Evolutionary conservation across 148 eudicot genomes (phyloP), one percentile per base, ranked within the genome.

Genomic region (Polygonum maritimum): DNA sequence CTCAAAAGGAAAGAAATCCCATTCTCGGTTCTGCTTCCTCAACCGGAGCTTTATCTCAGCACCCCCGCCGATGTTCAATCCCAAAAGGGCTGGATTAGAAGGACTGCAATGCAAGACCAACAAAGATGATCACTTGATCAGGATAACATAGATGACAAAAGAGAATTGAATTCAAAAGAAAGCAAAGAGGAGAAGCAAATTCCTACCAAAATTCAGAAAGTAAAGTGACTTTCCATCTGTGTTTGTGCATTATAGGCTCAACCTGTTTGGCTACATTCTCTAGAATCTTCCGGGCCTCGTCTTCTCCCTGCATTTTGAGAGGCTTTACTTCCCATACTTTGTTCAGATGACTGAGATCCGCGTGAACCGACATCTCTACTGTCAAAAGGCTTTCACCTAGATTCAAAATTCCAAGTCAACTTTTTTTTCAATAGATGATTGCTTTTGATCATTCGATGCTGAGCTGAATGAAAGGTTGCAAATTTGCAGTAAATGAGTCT

Each of bases 121-220:
- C 51, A 45, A 72, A 44, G 31, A 11, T 10, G 13, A 48, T 26
- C 31, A 26, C 31, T 26, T 26, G 31, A 26, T 26, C 15, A 41
- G 35, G 33, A 45, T 41, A 72, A 72, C 52, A 72, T 54, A 19
- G 16, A 72, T 11, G 0, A 44, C 38, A 71, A 9, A 71, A 71
- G 19, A 19, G 51, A 16, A 48, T 5, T n/a, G 52, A 45, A 72
- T 72, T 4, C 19, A 72, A 36, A 36, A 45, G 16, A 71, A 19
- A 8, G 16, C 35, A n/a, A 69, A 7, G 10, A 5, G 19, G 73
- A 16, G 73, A 45, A 45, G 5, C 5, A 7, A 33, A 3, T n/a
- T 70, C 48, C n/a, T 84, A 90, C 98, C 91, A 86, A 76, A 92
- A 90, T 77, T 93, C 96, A n/a, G 93, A 93, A 58, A 93, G 92